Percentiles rank a stretch among this genome's conserved stretches.
phyloP scores from a whole-genome alignment of 371 early-diverging fungal species.

The Smittium culicis region DNA sequence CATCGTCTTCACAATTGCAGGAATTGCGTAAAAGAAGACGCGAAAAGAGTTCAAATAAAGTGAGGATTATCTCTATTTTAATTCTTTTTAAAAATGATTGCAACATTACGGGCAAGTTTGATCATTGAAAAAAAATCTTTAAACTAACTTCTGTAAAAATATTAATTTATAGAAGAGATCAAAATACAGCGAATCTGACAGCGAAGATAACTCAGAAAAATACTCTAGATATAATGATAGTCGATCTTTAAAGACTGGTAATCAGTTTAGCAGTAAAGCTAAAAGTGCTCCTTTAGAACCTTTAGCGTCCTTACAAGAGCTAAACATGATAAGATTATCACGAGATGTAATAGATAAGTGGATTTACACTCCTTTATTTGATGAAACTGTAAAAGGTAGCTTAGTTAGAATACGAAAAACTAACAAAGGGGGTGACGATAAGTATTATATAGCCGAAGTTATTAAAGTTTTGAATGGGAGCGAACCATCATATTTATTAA shows the following conservation, averaged over 20 bases:
- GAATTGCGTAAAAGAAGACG: conserved; percentile 7
- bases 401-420: conserved; percentile 49
- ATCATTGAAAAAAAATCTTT: no score
- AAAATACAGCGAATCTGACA: conserved; percentile 14
- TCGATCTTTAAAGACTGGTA: not conserved
- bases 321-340: conserved; percentile 41
- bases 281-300: conserved; percentile 25
- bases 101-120: no score
- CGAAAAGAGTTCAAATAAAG: conserved; percentile 2
- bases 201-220: conserved; percentile 19
- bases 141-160: not conserved
- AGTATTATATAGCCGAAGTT: conserved; percentile 42
- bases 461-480: conserved; percentile 10
- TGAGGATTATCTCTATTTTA: not conserved
- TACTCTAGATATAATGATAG: conserved; percentile 6
- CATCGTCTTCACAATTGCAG: conserved; percentile 4
- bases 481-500: conserved; percentile 9
- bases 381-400: conserved; percentile 44
- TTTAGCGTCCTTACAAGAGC: conserved; percentile 42
- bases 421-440: conserved; percentile 38
- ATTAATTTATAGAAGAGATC: not conserved
- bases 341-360: conserved; percentile 54
- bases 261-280: conserved; percentile 5
- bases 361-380: conserved; percentile 56
- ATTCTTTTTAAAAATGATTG: no score